A percentile compares a stretch with the other conserved stretches of the same genome.
Evolutionary conservation across 2,329 filamentous ascomycete genomes (phyloP).

Genomic region (Alternaria solani): DNA sequence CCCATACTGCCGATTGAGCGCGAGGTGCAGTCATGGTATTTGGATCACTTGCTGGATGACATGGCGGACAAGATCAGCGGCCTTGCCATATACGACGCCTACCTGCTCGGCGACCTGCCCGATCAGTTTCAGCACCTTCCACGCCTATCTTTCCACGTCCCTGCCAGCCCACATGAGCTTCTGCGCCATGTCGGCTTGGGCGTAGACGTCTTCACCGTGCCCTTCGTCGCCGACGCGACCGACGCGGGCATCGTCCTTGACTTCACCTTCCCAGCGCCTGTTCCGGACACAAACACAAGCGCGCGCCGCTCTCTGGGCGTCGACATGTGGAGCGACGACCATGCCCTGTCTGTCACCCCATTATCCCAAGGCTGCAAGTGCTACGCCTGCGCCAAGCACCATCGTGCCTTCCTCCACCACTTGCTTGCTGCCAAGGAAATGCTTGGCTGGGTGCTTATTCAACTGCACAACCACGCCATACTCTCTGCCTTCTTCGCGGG

Average conservation of each 20-base stretch:
- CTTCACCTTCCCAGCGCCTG: conserved; percentile 72
- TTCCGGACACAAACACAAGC: conserved; percentile 20
- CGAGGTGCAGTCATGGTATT: conserved; percentile 79
- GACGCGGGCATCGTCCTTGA: conserved; percentile 85
- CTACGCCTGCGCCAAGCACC: conserved; percentile 84
- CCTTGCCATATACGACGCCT: conserved; percentile 80
- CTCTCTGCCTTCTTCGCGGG: conserved; percentile 76
- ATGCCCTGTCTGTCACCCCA: conserved; percentile 70
- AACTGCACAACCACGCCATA: conserved; percentile 86
- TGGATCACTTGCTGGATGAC: conserved; percentile 75
- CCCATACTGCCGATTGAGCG: conserved; percentile 77
- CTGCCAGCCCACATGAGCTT: conserved; percentile 76
- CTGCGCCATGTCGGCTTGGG: conserved; percentile 79
- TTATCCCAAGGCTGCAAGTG: conserved; percentile 73
- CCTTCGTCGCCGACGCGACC: conserved; percentile 76
- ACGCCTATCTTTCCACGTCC: conserved; percentile 75
- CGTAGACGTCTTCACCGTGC: conserved; percentile 79
- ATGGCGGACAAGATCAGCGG: conserved; percentile 63
- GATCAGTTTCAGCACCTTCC: conserved; percentile 69
- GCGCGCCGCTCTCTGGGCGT: conserved; percentile 65
- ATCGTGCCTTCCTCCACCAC: conserved; percentile 87
- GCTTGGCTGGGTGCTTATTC: conserved; percentile 92
- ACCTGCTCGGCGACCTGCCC: conserved; percentile 73
- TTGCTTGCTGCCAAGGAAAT: conserved; percentile 91
- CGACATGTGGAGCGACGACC: conserved; percentile 74